Base-by-base conservation (phyloP, 2,329 filamentous ascomycete genomes). In the Aspergillus ruber region DNA sequence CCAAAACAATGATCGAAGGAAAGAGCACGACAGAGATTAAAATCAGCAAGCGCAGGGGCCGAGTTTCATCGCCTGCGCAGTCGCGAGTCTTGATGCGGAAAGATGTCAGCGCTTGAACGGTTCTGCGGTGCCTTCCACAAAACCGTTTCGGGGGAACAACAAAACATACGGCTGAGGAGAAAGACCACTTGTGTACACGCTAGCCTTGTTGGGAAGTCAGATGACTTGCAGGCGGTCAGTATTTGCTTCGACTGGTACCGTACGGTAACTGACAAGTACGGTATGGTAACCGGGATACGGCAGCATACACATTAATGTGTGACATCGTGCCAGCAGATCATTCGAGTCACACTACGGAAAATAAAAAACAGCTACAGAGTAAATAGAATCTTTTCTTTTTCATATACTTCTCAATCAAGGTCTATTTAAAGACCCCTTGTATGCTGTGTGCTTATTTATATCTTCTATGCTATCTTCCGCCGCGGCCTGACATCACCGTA, bases 11-110 rank as follows among this genome's bases (percentile, higher is more conserved):
- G 42, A 18, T 21, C 29, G 43, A 43, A 44, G 10, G 27, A 33
- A 23, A 47, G 20, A 47, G 23, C 25, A 27, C 45, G 15, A 52
- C 0, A 36, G 20, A 18, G 17, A 12, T 56, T 48, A 57, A 36
- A 54, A 43, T 53, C 49, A 41, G 20, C 38, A 40, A 29, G 20
- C 23, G 15, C 23, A 17, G 23, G 2, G 12, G 21, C 32, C 8
- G 23, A 32, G 35, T 6, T n/a, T 12, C 39, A 41, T 41, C 21
- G 20, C 39, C 7, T 41, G 39, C 10, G 21, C 36, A 42, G 15
- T 15, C 40, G 9, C 23, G 40, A 42, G 40, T 42, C 40, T 20
- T 15, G 21, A 17, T 38, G 40, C 13, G 17, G 13, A 41, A 15
- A 18, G 36, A 18, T 18, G 17, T 12, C 15, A 10, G 17, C 15